phyloP scores from a whole-genome alignment of 2,329 filamentous ascomycete genomes.

The Aspergillus sp. region DNA sequence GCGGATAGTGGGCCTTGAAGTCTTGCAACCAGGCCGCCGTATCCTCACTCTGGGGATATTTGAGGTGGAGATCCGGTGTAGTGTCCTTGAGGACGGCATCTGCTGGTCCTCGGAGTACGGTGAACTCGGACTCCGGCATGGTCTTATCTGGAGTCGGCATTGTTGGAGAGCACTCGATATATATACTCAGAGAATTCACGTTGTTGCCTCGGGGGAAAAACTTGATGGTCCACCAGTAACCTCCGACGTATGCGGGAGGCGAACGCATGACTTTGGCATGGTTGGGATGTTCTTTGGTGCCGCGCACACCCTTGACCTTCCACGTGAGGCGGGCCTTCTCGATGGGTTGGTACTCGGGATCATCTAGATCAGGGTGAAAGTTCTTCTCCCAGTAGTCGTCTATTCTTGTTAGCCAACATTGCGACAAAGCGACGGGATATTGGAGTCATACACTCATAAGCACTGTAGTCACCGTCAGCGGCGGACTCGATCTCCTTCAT shows the following conservation, averaged over 20 bases:
- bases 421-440: neutral
- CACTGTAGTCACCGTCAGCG: conserved; percentile 49
- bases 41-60: conserved; percentile 26
- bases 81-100: conserved; percentile 32
- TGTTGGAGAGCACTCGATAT: conserved; percentile 59
- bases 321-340: conserved; percentile 58
- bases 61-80: conserved; percentile 31
- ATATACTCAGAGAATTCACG: conserved; percentile 57
- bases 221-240: conserved; percentile 64
- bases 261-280: conserved; percentile 58
- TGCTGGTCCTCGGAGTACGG: conserved; percentile 36
- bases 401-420: conserved; percentile 18
- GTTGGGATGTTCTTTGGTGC: conserved; percentile 60
- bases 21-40: conserved; percentile 28
- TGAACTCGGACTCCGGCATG: conserved; percentile 39
- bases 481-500: conserved; percentile 54
- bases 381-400: conserved; percentile 58
- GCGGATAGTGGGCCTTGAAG: conserved; percentile 27
- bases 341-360: conserved; percentile 55
- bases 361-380: conserved; percentile 55
- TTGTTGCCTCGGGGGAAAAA: conserved; percentile 62
- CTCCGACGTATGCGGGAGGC: conserved; percentile 54
- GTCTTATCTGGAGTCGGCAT: conserved; percentile 37
- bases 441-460: conserved; percentile 49
- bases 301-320: conserved; percentile 58